A percentile compares a stretch with the other conserved stretches of the same genome.
Conservation (phyloP, 1,139 yeast genomes). For the Nakaseomyces sp. region DNA sequence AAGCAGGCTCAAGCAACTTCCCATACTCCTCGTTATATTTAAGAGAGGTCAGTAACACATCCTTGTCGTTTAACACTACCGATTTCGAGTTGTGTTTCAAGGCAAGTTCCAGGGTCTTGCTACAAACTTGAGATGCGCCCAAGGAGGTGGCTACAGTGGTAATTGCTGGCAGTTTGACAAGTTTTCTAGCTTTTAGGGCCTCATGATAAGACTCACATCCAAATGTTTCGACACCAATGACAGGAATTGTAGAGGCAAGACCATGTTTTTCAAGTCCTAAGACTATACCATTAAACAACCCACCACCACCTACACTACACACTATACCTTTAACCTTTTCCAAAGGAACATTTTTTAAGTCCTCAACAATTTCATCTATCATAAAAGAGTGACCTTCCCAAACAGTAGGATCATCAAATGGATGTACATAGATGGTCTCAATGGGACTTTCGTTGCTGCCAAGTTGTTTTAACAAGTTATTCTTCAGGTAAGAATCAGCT, state of each 20-base stretch:
- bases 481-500: conserved; percentile 46
- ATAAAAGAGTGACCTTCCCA: conserved; percentile 60
- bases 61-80: conserved; percentile 44
- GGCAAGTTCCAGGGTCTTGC: conserved; percentile 37
- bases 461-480: conserved; percentile 32
- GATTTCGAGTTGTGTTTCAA: conserved; percentile 33
- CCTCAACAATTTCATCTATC: conserved; percentile 45
- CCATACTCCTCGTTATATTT: conserved; percentile 40
- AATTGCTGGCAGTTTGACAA: conserved; percentile 38
- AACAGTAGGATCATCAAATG: conserved; percentile 50
- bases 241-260: conserved; percentile 33
- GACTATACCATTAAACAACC: conserved; percentile 52
- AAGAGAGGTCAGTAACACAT: conserved; percentile 43
- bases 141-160: conserved; percentile 49
- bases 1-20: conserved; percentile 57
- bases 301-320: conserved; percentile 67
- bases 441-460: conserved; percentile 11
- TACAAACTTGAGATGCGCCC: conserved; percentile 48
- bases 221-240: conserved; percentile 47
- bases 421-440: conserved; percentile 46
- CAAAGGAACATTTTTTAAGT: conserved; percentile 27
- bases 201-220: conserved; percentile 48
- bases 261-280: conserved; percentile 40
- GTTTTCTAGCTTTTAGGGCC: conserved; percentile 38
- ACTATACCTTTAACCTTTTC: conserved; percentile 44